phyloP scores from a whole-genome alignment of 257 asterid species.

The Nicotiana otophora region DNA sequence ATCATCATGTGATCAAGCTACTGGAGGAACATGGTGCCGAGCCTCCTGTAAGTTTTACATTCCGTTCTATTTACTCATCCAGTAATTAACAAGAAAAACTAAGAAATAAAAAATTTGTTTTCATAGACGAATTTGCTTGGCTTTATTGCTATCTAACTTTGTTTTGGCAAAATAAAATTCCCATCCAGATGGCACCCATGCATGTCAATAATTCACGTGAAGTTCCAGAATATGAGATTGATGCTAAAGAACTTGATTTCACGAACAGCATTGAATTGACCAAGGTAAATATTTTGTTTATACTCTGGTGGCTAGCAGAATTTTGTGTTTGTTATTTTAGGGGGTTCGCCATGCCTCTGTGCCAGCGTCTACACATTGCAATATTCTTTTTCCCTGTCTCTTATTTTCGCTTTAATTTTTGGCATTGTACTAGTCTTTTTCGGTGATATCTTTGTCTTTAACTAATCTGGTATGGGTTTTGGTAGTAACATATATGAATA shows the following conservation, averaged over 20 bases:
- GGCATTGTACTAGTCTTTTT: neutral
- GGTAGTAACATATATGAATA: neutral
- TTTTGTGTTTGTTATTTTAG: neutral
- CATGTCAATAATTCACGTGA: slow-evolving; percentile 65
- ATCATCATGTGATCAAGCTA: slow-evolving; percentile 61
- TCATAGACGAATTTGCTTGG: neutral
- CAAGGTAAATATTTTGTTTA: slow-evolving; percentile 41
- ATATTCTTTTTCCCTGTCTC: neutral
- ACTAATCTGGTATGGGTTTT: neutral
- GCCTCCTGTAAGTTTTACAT: slow-evolving; percentile 40
- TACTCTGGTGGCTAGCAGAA: neutral
- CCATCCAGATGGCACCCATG: slow-evolving; percentile 75
- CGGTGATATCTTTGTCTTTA: neutral
- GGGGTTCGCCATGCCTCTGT: neutral
- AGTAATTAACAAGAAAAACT: neutral
- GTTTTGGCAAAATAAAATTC: neutral
- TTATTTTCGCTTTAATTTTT: neutral
- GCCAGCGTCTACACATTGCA: neutral
- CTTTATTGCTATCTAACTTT: neutral
- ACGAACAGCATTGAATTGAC: slow-evolving; percentile 58
- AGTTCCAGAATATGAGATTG: slow-evolving; percentile 91
- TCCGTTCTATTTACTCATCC: neutral
- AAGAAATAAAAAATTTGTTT: neutral
- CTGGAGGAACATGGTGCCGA: slow-evolving; percentile 77
- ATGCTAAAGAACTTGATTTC: slow-evolving; percentile 77